phyloP scores from a whole-genome alignment of 108 stramenopile genomes.

The Cyclotella choctawhatcheeana region DNA sequence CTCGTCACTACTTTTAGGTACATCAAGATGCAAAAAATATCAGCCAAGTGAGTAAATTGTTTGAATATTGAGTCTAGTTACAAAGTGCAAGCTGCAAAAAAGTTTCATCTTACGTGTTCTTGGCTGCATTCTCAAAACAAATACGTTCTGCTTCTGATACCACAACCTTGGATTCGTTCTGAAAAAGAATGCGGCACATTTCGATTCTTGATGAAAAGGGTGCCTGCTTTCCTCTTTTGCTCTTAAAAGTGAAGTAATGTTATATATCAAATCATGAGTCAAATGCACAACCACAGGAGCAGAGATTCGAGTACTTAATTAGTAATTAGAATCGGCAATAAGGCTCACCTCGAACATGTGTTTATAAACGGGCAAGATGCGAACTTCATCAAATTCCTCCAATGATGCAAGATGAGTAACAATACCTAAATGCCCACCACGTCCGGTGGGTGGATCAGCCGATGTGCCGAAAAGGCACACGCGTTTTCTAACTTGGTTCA shows the following conservation, averaged over 20 bases:
- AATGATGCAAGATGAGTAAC: slow-evolving; percentile 49
- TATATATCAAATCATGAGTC: too few species aligned
- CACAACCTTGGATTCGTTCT: slow-evolving; percentile 53
- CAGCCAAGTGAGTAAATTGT: too few species aligned
- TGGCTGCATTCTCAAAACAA: slow-evolving; percentile 55
- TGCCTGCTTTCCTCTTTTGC: slow-evolving; percentile 69
- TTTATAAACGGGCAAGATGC: slow-evolving; percentile 78
- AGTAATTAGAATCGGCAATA: neutral
- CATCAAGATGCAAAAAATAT: neutral
- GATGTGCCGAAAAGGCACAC: slow-evolving; percentile 87
- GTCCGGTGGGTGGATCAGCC: slow-evolving; percentile 87
- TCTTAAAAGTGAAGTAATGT: too few species aligned
- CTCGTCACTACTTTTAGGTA: neutral
- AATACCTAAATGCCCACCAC: slow-evolving; percentile 81
- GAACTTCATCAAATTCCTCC: slow-evolving; percentile 70
- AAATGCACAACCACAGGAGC: too few species aligned
- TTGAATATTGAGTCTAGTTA: too few species aligned
- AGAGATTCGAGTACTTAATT: neutral
- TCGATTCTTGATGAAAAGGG: slow-evolving; percentile 66
- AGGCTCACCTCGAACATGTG: slow-evolving; percentile 74
- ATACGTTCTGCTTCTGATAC: slow-evolving; percentile 74
- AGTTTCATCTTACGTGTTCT: slow-evolving; percentile 43
- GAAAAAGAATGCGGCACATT: slow-evolving; percentile 78
- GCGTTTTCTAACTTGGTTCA: slow-evolving; percentile 23
- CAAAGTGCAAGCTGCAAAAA: neutral